Base-by-base conservation (phyloP, 1,139 yeast species). In the Eremothecium gossypii region DNA sequence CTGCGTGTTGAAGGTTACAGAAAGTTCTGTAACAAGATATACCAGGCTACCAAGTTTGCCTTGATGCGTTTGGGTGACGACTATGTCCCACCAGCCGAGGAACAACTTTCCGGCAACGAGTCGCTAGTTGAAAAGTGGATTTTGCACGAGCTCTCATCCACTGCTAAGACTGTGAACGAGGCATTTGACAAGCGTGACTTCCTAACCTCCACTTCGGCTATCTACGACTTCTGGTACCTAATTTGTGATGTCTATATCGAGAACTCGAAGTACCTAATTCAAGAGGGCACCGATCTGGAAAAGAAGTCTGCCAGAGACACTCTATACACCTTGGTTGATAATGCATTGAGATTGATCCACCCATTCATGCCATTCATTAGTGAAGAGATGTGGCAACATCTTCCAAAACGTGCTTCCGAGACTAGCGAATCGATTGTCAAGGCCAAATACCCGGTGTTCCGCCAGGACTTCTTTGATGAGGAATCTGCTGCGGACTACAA, bases 301-400 rank as follows among this genome's bases (percentile, higher is more conserved):
- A 75, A 80, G 71, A 76, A 76, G 63, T 83, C 95, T 45, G 98
- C 97, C 28, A 85, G 82, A 68, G 93, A 89, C 63, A 91, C 98
- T 28, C 74, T 91, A 55, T 91, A 87, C 77, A 85, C 93, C 31
- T 77, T 95, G 69, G 74, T 91, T 54, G 97, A 91, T 60, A 83
- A 85, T 51, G 96, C 96, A 12, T 75, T 91, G 70, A 82, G 76
- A 65, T 66, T 91, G 70, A 91, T 89, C 56, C 97, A 91, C 63
- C 98, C 98, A 64, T 91, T 86, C 72, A 91, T 91, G 98, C 98
- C 98, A 40, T 91, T 77, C 63, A 73, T 91, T 52, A 80, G 97
- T 40, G 98, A 91, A 68, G 98, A 91, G 71, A 77, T 91, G 83
- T 91, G 96, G 97, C 98, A 91, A 70, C 85, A 97, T 68, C 71